These are phyloP conservation scores for Paecilomyces variotii DNA, from an alignment of 2,329 filamentous ascomycete species.

Conservation along the genomic window DNA sequence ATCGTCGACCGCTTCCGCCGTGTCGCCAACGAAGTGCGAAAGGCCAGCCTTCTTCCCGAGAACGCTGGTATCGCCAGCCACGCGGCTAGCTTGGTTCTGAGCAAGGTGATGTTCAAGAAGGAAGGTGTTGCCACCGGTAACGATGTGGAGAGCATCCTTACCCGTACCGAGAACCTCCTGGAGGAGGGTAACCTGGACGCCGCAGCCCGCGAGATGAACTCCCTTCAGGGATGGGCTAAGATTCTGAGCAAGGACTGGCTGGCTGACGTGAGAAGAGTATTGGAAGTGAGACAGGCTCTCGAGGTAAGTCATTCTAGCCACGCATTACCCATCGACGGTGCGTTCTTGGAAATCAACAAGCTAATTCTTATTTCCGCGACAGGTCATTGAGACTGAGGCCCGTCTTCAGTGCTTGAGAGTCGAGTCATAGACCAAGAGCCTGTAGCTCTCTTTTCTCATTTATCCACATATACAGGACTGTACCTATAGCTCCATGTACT, in stretches of 20 bases:
- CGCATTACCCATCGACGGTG: not conserved
- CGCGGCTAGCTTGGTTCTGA: conserved; percentile 79
- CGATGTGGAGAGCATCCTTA: conserved; percentile 90
- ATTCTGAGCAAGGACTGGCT: conserved; percentile 92
- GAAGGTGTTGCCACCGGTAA: conserved; percentile 71
- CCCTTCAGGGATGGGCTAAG: conserved; percentile 87
- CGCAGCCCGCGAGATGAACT: conserved; percentile 92
- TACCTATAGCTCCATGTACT: conserved; percentile 29
- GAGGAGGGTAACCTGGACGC: conserved; percentile 90
- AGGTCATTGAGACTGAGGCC: conserved; percentile 87
- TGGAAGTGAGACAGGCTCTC: conserved; percentile 92
- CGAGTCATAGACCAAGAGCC: conserved; percentile 44
- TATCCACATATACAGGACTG: conserved; percentile 23
- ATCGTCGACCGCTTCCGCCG: conserved; percentile 93
- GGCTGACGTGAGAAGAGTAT: conserved; percentile 76
- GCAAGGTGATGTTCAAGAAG: conserved; percentile 96
- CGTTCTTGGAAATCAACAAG: not conserved
- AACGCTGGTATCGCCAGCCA: conserved; percentile 92
- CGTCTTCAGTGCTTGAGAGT: conserved; percentile 79
- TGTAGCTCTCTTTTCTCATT: conserved; percentile 4
- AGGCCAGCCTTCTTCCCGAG: conserved; percentile 84
- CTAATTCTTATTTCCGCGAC: conserved; percentile 12
- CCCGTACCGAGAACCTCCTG: conserved; percentile 77
- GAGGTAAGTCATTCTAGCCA: conserved; percentile 58
- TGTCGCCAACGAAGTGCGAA: conserved; percentile 85